Evolutionary conservation across 2,329 filamentous ascomycete species (phyloP).

Genomic region (Calonectria pseudoreteaudii): DNA sequence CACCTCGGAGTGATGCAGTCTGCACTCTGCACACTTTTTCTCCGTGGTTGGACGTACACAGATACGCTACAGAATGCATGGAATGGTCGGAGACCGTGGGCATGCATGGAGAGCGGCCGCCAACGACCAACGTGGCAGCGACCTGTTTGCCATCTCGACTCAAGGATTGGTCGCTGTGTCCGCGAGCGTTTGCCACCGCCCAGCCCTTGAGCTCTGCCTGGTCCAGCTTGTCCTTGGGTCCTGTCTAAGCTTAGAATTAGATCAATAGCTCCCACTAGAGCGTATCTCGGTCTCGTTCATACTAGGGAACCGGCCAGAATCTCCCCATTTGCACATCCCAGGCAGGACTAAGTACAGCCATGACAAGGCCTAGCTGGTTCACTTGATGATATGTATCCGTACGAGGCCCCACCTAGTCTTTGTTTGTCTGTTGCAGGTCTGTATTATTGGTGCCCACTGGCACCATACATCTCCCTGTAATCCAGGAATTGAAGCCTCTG

Average conservation of each 20-base stretch:
- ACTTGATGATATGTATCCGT: neutral
- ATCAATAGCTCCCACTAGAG: neutral
- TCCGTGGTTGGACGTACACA: neutral
- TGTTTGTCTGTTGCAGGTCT: neutral
- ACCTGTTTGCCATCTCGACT: neutral
- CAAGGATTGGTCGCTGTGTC: neutral
- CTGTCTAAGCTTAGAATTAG: neutral
- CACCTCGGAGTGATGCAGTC: neutral
- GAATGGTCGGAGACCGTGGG: neutral
- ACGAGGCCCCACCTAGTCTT: neutral
- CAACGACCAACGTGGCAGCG: neutral
- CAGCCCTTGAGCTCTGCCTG: neutral
- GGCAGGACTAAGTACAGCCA: neutral
- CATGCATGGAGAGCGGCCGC: neutral
- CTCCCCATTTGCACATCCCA: neutral
- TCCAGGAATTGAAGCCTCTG: neutral
- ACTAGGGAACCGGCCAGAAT: neutral
- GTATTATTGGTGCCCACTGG: neutral
- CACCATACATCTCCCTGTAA: neutral
- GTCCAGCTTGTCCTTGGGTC: neutral
- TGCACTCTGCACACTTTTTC: neutral
- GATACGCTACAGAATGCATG: neutral
- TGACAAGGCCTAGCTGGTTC: neutral
- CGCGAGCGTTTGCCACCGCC: neutral
- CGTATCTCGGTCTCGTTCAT: neutral